Conservation (phyloP, 2,329 filamentous ascomycete species). For the Penicillium sp. region DNA sequence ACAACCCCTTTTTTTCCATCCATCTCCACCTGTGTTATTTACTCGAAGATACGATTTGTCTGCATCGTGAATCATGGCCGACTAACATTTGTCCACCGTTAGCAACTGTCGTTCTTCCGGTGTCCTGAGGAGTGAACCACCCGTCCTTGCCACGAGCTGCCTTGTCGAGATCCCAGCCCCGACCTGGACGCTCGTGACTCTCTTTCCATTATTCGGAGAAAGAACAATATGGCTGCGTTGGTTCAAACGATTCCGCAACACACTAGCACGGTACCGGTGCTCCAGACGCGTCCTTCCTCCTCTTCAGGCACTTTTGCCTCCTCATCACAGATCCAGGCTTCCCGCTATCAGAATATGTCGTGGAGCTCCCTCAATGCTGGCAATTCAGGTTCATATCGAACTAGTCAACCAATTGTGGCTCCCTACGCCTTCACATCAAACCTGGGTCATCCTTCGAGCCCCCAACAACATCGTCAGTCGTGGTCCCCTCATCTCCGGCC, state of each 20-base stretch:
- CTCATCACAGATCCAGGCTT: slow-evolving; percentile 35
- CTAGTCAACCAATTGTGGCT: slow-evolving; percentile 62
- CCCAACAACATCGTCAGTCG: slow-evolving; percentile 55
- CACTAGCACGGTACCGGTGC: slow-evolving; percentile 69
- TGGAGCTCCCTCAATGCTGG: slow-evolving; percentile 43
- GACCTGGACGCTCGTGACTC: slow-evolving; percentile 19
- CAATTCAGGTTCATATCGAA: slow-evolving; percentile 46
- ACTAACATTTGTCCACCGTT: slow-evolving; percentile 24
- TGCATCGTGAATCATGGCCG: slow-evolving; percentile 11
- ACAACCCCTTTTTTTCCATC: slow-evolving; percentile 4
- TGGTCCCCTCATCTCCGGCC: slow-evolving; percentile 55
- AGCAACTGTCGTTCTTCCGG: slow-evolving; percentile 22
- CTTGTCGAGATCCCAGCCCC: slow-evolving; percentile 21
- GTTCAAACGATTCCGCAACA: slow-evolving; percentile 79
- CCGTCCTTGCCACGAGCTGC: slow-evolving; percentile 10
- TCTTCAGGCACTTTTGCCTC: slow-evolving; percentile 57
- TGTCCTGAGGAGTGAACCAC: slow-evolving; percentile 14
- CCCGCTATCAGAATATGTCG: slow-evolving; percentile 39
- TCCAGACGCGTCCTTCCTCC: slow-evolving; percentile 69
- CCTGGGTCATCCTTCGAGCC: slow-evolving; percentile 51
- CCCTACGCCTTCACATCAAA: slow-evolving; percentile 77
- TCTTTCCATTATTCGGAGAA: slow-evolving; percentile 19
- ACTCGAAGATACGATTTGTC: neutral
- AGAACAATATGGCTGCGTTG: slow-evolving; percentile 73
- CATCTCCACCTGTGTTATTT: neutral